These are phyloP conservation scores for Spergularia azorica DNA, from an alignment of 179 eudicot species.

Conservation along the genomic window DNA sequence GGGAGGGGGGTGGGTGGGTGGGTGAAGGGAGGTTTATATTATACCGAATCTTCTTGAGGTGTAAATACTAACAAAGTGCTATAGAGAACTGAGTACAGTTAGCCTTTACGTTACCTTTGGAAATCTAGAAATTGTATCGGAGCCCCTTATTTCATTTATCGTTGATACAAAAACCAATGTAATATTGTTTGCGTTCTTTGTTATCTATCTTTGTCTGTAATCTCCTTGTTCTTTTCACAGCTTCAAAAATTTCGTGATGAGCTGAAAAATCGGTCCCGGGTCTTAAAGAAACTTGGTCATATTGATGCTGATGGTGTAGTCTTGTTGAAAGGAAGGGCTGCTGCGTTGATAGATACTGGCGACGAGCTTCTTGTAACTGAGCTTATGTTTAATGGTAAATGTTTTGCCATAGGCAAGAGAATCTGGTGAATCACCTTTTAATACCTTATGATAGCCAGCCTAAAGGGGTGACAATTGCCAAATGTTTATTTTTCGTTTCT, in stretches of 20 bases:
- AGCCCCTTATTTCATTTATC: no score
- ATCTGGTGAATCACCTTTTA: not conserved
- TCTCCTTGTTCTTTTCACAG: constrained; percentile 46
- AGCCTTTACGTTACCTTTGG: no score
- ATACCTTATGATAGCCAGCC: not conserved
- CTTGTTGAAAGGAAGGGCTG: constrained; percentile 94
- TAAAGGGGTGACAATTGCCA: not conserved
- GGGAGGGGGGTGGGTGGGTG: no score
- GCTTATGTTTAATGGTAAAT: constrained; percentile 90
- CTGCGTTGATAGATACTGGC: constrained; percentile 89
- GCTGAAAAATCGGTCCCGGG: constrained; percentile 91
- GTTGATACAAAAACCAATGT: not conserved
- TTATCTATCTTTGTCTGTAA: not conserved
- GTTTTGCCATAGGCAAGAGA: not conserved
- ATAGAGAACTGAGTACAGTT: not conserved
- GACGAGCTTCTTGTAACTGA: constrained; percentile 97
- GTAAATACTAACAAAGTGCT: not conserved
- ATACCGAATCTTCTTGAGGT: no score
- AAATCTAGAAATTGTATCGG: not conserved
- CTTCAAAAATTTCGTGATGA: constrained; percentile 98
- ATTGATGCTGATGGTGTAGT: constrained; percentile 95
- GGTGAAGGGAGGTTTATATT: no score
- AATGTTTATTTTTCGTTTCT: not conserved
- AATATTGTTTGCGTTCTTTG: not conserved
- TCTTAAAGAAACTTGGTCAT: constrained; percentile 92